phyloP scores from a whole-genome alignment of 192 early-diverging fungal species.

The Oehlia diaphana region DNA sequence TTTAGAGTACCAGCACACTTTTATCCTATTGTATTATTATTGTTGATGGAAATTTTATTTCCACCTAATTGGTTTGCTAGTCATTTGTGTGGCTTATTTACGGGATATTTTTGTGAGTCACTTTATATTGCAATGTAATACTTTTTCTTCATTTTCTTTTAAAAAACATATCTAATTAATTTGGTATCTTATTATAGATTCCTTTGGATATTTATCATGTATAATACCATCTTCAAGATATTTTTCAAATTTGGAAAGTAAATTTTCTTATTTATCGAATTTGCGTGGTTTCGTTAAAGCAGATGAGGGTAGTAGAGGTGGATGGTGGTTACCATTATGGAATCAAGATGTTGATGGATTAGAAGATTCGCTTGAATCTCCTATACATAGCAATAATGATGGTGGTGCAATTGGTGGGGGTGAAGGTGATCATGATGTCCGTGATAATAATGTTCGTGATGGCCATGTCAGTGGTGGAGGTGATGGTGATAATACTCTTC shows the following conservation, averaged over 20 bases:
- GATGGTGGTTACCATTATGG: slow-evolving; percentile 30
- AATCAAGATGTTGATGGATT: slow-evolving; percentile 20
- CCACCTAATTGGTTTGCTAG: slow-evolving; percentile 11
- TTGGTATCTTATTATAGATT: not conserved
- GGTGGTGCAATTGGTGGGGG: not conserved
- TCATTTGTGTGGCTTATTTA: slow-evolving; percentile 23
- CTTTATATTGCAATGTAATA: not conserved
- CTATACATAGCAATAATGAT: not conserved
- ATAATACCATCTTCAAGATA: slow-evolving; percentile 17
- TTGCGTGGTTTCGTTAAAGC: slow-evolving; percentile 24
- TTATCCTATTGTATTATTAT: slow-evolving; percentile 30
- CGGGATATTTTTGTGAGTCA: slow-evolving; percentile 32
- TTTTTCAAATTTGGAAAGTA: slow-evolving; percentile 18
- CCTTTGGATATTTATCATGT: slow-evolving; percentile 27
- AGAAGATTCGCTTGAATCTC: slow-evolving; percentile 10
- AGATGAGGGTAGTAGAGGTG: slow-evolving; percentile 14
- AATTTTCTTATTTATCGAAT: slow-evolving; percentile 2
- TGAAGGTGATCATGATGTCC: not conserved
- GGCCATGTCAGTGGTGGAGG: too few species aligned
- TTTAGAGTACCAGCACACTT: slow-evolving; percentile 32
- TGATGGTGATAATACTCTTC: not conserved
- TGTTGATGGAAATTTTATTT: slow-evolving; percentile 29
- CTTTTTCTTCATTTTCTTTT: not conserved
- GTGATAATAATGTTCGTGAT: not conserved
- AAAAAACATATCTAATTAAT: not conserved